Base-by-base conservation (phyloP, 768 basidiomycete genomes). In the Candolleomyces efflorescens region DNA sequence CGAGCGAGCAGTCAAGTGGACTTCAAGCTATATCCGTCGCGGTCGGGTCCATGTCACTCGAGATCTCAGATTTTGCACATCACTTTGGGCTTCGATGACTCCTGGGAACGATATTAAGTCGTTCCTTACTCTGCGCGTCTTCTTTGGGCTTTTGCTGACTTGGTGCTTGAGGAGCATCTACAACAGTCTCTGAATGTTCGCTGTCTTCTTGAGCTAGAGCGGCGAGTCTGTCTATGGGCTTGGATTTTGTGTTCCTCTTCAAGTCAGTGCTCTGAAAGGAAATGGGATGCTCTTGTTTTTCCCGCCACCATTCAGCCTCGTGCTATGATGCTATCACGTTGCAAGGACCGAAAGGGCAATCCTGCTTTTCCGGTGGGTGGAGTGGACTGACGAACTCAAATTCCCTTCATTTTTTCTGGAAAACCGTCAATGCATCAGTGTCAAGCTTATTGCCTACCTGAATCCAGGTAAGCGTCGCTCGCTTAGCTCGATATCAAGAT, bases 291-390 rank as follows among this genome's bases (percentile, higher is more conserved):
- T 3, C 49, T 5, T 17, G n/a, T 50, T 50, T n/a, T 36, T 36
- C 49, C 32, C 27, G 23, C 46, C 49, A 50, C 27, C 27, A 3
- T 23, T 22, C 18, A 22, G 49, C 27, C 49, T 50, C 27, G 49
- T 50, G 49, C 32, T 50, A 50, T 50, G 49, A 50, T 50, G 24
- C 49, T 50, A 50, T 50, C 49, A 36, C 18, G 18, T 26, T 36
- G 49, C 49, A 27, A 12, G 22, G 12, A 47, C 46, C 11, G 46
- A 47, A 47, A 18, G 46, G 46, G 46, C n/a, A 47, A 47, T 47
- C 20, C 22, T 47, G 23, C 46, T 47, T 22, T 47, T 47, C 46
- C 20, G 3, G 46, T 47, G 17, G 46, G 22, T 24, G 46, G 46
- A 24, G 46, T 47, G 18, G 13, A 15, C 15, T 15, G 41, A 43